Evolutionary conservation across 208 protist genomes (phyloP), one percentile per base, ranked within the genome.

Genomic region (Acanthamoeba lugdunensis): DNA sequence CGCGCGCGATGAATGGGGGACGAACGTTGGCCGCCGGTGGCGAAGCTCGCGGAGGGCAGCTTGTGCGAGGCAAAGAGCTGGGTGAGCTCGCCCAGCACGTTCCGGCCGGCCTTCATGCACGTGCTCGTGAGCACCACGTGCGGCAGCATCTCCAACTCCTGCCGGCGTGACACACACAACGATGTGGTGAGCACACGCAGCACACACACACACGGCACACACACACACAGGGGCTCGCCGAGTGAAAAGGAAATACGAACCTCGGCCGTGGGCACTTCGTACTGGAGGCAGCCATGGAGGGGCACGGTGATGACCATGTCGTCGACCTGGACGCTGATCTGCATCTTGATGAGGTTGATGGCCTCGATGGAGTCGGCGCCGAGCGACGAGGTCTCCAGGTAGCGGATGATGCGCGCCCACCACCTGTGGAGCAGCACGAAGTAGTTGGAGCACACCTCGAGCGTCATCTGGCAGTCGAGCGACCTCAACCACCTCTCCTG

Each of bases 311-410:
- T 90, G 21, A 90, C 84, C 84, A 90, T 71, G 84, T 90, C 84
- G 23, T 65, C 61, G 23, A 71, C 61, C 61, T 65, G 56, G 48
- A 85, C 50, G 23, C 18, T 21, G 77, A 85, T 85, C 45, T 58
- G 77, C 84, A 90, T 65, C 30, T 90, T 90, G 84, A 90, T 71
- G 61, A 90, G 84, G 84, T 71, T 90, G 84, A 71, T 71, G 61
- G 84, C 84, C 58, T 90, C 84, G 58, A 90, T 90, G 58, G 52
- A 45, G 56, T 50, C 61, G 56, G 84, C 18, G 52, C 84, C 84
- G 37, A 71, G 25, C 13, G 84, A 90, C 9, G 84, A 90, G 16
- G 84, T 90, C 61, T 90, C 84, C 58, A 90, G n/a, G 45, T 90
- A 90, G 14, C 61, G 52, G 56, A 90, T 90, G 84, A 90, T 90